Base-by-base conservation (phyloP, 176 grass and related monocot genomes). In the Cenchrus americanus region DNA sequence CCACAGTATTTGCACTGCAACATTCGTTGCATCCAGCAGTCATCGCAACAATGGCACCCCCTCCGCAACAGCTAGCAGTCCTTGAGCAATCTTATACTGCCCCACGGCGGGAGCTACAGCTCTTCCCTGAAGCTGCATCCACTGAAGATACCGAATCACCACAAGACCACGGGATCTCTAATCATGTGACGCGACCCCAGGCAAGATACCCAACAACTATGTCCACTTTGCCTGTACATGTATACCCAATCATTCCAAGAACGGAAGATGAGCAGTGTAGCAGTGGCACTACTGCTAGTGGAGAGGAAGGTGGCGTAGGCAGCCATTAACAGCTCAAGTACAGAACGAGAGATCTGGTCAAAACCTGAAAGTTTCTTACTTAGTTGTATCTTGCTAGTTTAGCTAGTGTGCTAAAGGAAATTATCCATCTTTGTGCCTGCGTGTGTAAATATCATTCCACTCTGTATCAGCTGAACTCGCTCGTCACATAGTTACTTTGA, bases 31-130 rank as follows among this genome's bases (percentile, higher is more conserved):
- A 78, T 72, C 63, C 44, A 42, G 57, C 79, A 32, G 47, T 82
- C 48, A 78, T 86, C 5, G 23, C 40, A n/a, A 27, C 58, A 7
- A 82, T 53, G 5, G 0, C 50, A 52, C 73, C 82, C 70, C 60
- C 73, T 78, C 73, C 18, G 66, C 85, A 86, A 50, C 86, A 80
- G 40, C 64, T 84, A 24, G 80, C 79, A 42, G 49, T 71, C 23
- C 71, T 87, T 27, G 87, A 90, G 32, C 81, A 73, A 58, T 70
- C 62, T 40, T 92, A 84, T 65, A 58, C 50, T 30, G 9, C 86
- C 10, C 84, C 87, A 64, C 87, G 70, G 14, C 77, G 76, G 62
- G 94, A 92, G 66, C 85, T 97, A n/a, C 94, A 97, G 42, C 89
- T 97, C 58, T 97, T 97, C 88, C 94, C 94, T 2, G 93, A 81